These are phyloP conservation scores for Gomphus bonarii DNA, from an alignment of 1,284 basidiomycete genomes.

Conservation along the genomic window DNA sequence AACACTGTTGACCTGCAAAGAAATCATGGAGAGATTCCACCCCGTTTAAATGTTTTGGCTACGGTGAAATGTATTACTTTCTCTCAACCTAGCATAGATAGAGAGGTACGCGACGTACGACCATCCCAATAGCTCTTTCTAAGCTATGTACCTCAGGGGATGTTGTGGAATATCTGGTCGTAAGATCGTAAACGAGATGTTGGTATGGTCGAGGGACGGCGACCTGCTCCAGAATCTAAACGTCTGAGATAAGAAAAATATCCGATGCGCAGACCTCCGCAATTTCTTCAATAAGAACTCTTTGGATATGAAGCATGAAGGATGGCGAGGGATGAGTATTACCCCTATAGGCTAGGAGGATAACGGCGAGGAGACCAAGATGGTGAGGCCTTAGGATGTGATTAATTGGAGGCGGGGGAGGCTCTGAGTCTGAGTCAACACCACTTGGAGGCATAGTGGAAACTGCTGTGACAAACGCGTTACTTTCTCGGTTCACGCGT, in stretches of 20 bases:
- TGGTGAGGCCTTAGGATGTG: slow-evolving; percentile 50
- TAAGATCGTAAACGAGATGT: slow-evolving; percentile 24
- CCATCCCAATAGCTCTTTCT: neutral
- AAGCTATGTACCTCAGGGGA: slow-evolving; percentile 1
- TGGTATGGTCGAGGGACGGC: slow-evolving; percentile 30
- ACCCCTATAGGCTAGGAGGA: slow-evolving; percentile 50
- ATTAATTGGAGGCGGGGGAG: slow-evolving; percentile 24
- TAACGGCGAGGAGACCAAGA: slow-evolving; percentile 49
- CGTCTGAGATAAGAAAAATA: neutral
- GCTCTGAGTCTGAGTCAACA: slow-evolving; percentile 1
- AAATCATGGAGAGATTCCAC: slow-evolving; percentile 53
- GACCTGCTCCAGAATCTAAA: slow-evolving; percentile 22
- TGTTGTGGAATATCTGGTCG: slow-evolving; percentile 15
- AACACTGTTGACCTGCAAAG: slow-evolving; percentile 38
- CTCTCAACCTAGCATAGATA: neutral
- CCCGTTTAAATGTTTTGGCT: slow-evolving; percentile 40
- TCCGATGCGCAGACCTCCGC: slow-evolving; percentile 29
- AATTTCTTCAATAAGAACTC: slow-evolving; percentile 51
- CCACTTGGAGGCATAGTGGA: neutral
- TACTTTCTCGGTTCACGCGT: neutral
- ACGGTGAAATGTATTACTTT: neutral
- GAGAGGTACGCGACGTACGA: neutral
- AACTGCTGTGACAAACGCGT: neutral
- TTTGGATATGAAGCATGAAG: slow-evolving; percentile 54
- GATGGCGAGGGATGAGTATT: slow-evolving; percentile 36